A percentile compares a stretch with the other conserved stretches of the same genome.
phyloP scores from a whole-genome alignment of 2,329 filamentous ascomycete species.

The Neopestalotiopsis sp. region DNA sequence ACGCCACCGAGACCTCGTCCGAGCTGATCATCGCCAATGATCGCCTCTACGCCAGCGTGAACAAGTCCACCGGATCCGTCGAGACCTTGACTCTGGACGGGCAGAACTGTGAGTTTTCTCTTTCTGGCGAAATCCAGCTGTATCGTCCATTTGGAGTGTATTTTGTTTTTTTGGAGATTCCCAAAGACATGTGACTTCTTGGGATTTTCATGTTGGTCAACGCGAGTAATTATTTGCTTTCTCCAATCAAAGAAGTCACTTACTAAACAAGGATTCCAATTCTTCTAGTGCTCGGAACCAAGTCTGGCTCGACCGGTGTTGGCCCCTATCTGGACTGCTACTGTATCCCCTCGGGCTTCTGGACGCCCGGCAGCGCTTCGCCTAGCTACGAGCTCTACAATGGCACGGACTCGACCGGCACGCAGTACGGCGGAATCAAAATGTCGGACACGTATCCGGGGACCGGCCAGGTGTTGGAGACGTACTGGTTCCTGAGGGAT shows the following conservation, averaged over 20 bases:
- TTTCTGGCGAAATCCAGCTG: no score
- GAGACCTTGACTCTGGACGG: constrained; percentile 41
- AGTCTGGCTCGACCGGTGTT: constrained; percentile 47
- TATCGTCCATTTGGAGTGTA: no score
- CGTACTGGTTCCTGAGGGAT: constrained; percentile 69
- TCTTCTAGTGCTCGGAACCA: constrained; percentile 48
- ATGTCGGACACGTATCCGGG: constrained; percentile 63
- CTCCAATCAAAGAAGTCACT: no score
- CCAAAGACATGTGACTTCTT: no score
- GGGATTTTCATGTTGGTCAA: no score
- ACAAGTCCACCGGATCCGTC: constrained; percentile 43
- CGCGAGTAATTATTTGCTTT: no score
- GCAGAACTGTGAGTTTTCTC: constrained; percentile 39
- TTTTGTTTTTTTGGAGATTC: no score
- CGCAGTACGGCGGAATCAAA: constrained; percentile 60
- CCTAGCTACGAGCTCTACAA: constrained; percentile 56
- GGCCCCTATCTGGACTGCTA: constrained; percentile 69
- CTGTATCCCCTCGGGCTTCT: constrained; percentile 63
- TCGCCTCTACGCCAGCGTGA: constrained; percentile 41
- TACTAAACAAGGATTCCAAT: no score
- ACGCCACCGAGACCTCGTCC: constrained; percentile 39
- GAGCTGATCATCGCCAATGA: constrained; percentile 43
- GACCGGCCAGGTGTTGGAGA: constrained; percentile 64
- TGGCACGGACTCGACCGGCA: constrained; percentile 54
- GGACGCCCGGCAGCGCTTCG: constrained; percentile 58